These are phyloP conservation scores for Boletellus dicymbophilus DNA, from an alignment of 1,284 basidiomycete genomes.

Conservation along the genomic window DNA sequence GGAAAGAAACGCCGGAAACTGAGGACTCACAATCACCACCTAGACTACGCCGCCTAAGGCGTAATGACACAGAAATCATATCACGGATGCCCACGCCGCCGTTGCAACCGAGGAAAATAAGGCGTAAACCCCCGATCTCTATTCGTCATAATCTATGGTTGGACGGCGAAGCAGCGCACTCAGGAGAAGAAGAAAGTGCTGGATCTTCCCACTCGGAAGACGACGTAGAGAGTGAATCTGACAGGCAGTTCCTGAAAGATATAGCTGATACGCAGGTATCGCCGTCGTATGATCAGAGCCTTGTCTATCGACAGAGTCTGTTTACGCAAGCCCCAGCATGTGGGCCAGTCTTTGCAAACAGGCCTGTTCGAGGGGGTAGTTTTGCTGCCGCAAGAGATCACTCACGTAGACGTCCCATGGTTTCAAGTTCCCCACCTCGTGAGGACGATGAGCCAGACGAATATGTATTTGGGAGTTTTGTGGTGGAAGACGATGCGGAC, in stretches of 20 bases:
- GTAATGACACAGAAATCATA: conserved; percentile 28
- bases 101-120: conserved; percentile 35
- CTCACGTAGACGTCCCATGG: conserved; percentile 29
- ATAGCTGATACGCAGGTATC: conserved; percentile 71
- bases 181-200: conserved; percentile 75
- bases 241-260: conserved; percentile 68
- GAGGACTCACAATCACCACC: conserved; percentile 37
- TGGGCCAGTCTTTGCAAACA: conserved; percentile 55
- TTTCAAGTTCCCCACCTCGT: conserved; percentile 62
- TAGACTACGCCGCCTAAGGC: conserved; percentile 47
- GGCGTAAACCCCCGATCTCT: conserved; percentile 33
- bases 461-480: conserved; percentile 73
- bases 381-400: conserved; percentile 33
- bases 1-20: conserved; percentile 35
- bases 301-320: conserved; percentile 67
- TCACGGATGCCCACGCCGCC: conserved; percentile 17
- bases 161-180: conserved; percentile 73
- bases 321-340: conserved; percentile 62
- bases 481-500: conserved; percentile 71
- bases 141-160: conserved; percentile 53
- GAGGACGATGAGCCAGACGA: conserved; percentile 54
- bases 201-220: conserved; percentile 60
- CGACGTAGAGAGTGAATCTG: conserved; percentile 66
- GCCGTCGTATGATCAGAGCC: conserved; percentile 73
- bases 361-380: conserved; percentile 46